Conservation (phyloP, 129 eudicot species). For the Mikania micrantha region DNA sequence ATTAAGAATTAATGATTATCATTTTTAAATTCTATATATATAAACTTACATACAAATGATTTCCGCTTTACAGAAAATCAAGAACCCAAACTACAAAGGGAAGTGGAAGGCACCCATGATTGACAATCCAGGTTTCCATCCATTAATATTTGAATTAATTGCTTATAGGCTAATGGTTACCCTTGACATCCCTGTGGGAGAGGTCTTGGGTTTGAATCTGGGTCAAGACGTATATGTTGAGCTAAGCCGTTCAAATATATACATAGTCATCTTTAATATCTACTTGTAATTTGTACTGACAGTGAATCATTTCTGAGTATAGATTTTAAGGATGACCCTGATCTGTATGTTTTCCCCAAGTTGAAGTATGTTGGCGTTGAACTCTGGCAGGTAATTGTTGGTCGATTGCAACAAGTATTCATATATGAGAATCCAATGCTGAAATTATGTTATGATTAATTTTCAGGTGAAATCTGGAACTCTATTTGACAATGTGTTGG, state of each 20-base stretch:
- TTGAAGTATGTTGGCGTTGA: slow-evolving; percentile 89
- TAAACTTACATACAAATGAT: background rate
- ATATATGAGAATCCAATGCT: background rate
- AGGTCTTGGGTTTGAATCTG: no score
- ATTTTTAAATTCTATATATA: background rate
- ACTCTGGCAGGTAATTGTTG: slow-evolving; percentile 79
- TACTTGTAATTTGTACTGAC: background rate
- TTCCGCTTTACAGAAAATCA: slow-evolving; percentile 62
- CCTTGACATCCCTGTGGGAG: no score
- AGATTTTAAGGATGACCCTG: slow-evolving; percentile 99
- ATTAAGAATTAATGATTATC: background rate
- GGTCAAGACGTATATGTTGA: no score
- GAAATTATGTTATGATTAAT: background rate
- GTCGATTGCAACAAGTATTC: background rate
- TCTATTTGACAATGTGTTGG: slow-evolving; percentile 74
- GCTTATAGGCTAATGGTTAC: no score
- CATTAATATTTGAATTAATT: background rate
- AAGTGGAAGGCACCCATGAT: slow-evolving; percentile 99
- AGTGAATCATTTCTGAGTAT: background rate
- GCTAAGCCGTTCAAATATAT: no score
- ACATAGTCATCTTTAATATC: background rate
- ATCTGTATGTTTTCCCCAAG: slow-evolving; percentile 80
- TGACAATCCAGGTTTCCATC: slow-evolving; percentile 90
- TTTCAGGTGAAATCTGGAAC: slow-evolving; percentile 96
- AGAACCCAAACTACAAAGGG: slow-evolving; percentile 97